A percentile compares a stretch with the other conserved stretches of the same genome.
Conservation (phyloP, 805 yeast genomes). For the Nakazawaea pomicola region DNA sequence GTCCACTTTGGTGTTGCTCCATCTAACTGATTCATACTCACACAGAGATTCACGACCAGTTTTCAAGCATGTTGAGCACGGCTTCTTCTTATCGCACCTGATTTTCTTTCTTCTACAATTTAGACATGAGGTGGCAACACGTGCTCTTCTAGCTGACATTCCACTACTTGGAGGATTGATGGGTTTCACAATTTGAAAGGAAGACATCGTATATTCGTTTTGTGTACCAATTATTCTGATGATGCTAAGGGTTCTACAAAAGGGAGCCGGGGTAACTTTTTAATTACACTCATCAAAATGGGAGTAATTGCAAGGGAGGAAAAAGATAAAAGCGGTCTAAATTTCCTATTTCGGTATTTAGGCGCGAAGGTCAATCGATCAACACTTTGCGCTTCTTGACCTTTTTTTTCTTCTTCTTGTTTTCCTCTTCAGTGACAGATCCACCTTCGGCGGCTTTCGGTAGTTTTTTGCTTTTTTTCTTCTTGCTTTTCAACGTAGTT, state of each 20-base stretch:
- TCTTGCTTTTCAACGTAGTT: slow-evolving; percentile 15
- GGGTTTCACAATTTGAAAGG: neutral
- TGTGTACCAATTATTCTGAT: too few species aligned
- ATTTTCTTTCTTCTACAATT: slow-evolving; percentile 2
- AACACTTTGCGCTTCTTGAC: slow-evolving; percentile 25
- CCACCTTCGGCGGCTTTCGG: slow-evolving; percentile 5
- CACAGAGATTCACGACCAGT: neutral
- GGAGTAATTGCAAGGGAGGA: neutral
- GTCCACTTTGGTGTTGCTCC: slow-evolving; percentile 1
- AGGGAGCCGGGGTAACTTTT: too few species aligned
- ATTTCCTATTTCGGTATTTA: neutral
- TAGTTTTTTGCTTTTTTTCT: slow-evolving; percentile 17
- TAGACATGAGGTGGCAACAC: neutral
- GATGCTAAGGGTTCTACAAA: too few species aligned
- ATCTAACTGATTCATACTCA: slow-evolving; percentile 2
- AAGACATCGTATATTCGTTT: neutral
- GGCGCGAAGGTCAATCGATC: slow-evolving; percentile 8
- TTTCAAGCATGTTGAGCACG: slow-evolving; percentile 3
- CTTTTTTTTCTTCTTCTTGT: slow-evolving; percentile 29
- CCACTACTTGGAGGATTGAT: neutral
- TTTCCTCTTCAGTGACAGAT: slow-evolving; percentile 16
- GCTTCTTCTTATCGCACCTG: slow-evolving; percentile 7
- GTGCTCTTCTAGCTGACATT: neutral
- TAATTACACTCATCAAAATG: too few species aligned
- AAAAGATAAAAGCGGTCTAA: neutral